Conservation (phyloP, 1,139 yeast genomes). For the Saccharomyces hybrid region DNA sequence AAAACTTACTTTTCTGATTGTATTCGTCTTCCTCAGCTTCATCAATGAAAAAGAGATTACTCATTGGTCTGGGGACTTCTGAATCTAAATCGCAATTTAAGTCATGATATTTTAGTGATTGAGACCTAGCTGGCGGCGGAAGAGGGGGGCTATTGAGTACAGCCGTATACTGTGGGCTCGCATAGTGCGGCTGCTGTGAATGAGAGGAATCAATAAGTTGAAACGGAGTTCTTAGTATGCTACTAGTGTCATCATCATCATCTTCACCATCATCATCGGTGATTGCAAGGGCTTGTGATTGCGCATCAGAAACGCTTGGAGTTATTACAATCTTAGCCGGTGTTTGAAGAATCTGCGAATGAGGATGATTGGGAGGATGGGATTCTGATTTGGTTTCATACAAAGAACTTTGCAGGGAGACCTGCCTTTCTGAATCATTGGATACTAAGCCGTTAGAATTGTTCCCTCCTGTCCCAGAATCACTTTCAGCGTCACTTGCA, state of each 20-base stretch:
- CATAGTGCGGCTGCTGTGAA: neutral
- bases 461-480: neutral
- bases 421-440: neutral
- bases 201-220: constrained; percentile 9
- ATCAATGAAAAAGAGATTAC: constrained; percentile 29
- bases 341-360: neutral
- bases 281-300: neutral
- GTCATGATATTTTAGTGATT: constrained; percentile 29
- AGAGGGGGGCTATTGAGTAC: constrained; percentile 6
- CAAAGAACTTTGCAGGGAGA: neutral
- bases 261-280: neutral
- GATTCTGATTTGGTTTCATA: neutral
- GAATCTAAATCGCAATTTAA: constrained; percentile 27
- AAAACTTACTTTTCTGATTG: constrained; percentile 12
- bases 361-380: neutral
- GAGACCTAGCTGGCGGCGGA: constrained; percentile 27
- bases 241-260: neutral
- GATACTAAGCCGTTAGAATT: neutral
- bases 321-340: neutral
- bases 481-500: constrained; percentile 3
- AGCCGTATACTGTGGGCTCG: neutral
- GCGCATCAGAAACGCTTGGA: neutral
- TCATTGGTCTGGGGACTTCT: constrained; percentile 28
- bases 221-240: constrained; percentile 5
- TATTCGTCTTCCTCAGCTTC: constrained; percentile 31